Conservation (phyloP, 108 stramenopile genomes). For the Cyclostephanos tholiformis region DNA sequence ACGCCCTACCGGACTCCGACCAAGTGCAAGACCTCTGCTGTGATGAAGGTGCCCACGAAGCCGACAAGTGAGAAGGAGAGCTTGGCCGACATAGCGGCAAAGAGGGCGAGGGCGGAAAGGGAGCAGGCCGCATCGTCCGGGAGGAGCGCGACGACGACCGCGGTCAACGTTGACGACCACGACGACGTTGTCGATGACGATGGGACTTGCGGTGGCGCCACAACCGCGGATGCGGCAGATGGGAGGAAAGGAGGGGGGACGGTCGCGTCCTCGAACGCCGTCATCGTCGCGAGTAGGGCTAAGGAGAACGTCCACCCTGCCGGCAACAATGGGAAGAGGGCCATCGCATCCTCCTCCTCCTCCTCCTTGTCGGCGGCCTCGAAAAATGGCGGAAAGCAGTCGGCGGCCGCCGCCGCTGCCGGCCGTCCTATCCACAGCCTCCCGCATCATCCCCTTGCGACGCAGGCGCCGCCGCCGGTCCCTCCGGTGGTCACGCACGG, state of each 20-base stretch:
- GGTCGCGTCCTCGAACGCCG: neutral
- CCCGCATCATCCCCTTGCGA: neutral
- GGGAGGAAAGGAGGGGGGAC: neutral
- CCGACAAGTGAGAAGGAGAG: slow-evolving; percentile 36
- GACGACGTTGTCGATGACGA: neutral
- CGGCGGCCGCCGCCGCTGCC: neutral
- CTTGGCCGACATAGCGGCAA: slow-evolving; percentile 27
- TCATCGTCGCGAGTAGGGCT: neutral
- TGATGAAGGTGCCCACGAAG: slow-evolving; percentile 34
- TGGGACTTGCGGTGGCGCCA: neutral
- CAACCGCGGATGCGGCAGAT: neutral
- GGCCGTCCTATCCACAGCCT: neutral
- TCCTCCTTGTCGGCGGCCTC: neutral
- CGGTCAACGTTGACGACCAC: neutral
- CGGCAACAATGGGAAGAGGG: slow-evolving; percentile 1
- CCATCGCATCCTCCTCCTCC: neutral
- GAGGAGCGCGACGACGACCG: neutral
- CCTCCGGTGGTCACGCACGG: neutral
- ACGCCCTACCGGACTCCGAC: slow-evolving; percentile 3
- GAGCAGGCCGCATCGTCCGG: neutral
- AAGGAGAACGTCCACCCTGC: slow-evolving; percentile 29
- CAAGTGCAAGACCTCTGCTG: slow-evolving; percentile 6
- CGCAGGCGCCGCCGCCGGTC: neutral
- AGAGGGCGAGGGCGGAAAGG: slow-evolving; percentile 15
- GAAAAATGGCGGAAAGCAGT: neutral